Base-by-base conservation (phyloP, 805 yeast species). In the Debaryomyces tyrocola region DNA sequence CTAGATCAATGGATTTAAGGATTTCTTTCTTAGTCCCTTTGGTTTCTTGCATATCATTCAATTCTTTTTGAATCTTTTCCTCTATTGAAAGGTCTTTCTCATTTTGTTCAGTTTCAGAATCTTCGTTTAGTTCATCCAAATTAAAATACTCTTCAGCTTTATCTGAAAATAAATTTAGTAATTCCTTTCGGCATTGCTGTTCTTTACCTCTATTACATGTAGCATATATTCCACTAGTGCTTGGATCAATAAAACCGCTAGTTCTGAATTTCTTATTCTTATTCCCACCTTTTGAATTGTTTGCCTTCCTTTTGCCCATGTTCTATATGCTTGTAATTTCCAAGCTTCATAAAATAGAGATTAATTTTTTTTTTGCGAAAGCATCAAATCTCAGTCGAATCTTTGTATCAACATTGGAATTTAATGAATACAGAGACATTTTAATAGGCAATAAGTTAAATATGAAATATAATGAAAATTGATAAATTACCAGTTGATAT, bases 201-300 rank as follows among this genome's bases (percentile, higher is more conserved):
- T 94, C 99, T 48, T 84, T 82, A 33, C 86, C 85, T 55, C 96
- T 77, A 41, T 82, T 80, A 64, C 97, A 92, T 0, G 98, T 87
- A 10, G 90, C 96, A 65, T 87, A 94, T 0, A 94, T 75, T 0
- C 99, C 99, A 33, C 84, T 70, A 45, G 94, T 87, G 34, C 85
- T 85, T 0, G 97, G 96, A 57, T 91, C 97, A 15, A 91, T 65
- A 44, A 80, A 70, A 7, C 80, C 80, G 2, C 70, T 59, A 15
- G 74, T 70, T 54, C 78, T 79, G 63, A 70, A 80, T 54, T 78
- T 79, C 60, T 73, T 75, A 58, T 56, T 53, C 37, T 53, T 53
- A 34, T 62, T 59, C 7, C 62, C 63, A 12, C 44, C 50, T 17
- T 46, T 44, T 20, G 47, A 46, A 15, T 45, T 56, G 17, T 59